Evolutionary conservation across 495 filamentous ascomycete genomes (phyloP).

Genomic region (Tuber borchii): DNA sequence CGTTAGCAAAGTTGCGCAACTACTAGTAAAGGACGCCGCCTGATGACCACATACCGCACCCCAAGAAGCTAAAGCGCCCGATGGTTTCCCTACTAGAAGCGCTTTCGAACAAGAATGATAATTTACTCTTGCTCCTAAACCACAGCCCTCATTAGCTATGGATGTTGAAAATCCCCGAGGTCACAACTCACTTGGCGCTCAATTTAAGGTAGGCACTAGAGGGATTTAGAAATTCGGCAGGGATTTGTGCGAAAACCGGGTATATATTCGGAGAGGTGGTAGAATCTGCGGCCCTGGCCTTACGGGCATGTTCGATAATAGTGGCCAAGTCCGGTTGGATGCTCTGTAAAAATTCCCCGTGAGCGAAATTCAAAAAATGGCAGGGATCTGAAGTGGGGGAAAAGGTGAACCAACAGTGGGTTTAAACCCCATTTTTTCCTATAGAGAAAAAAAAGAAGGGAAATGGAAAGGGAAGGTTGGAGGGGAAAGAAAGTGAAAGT

Average conservation of each 20-base stretch:
- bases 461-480: not conserved
- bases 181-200: slow-evolving; percentile 57
- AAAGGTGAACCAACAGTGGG: slow-evolving; percentile 9
- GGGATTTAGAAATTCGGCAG: slow-evolving; percentile 86
- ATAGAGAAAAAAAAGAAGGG: not conserved
- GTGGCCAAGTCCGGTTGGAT: slow-evolving; percentile 54
- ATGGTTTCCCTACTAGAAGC: slow-evolving; percentile 85
- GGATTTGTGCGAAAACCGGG: slow-evolving; percentile 75
- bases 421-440: not conserved
- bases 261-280: slow-evolving; percentile 64
- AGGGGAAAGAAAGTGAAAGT: not conserved
- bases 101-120: slow-evolving; percentile 88
- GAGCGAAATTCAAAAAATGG: not conserved
- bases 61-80: slow-evolving; percentile 90
- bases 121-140: slow-evolving; percentile 51
- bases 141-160: slow-evolving; percentile 2
- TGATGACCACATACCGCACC: slow-evolving; percentile 55
- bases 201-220: slow-evolving; percentile 87
- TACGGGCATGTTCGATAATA: slow-evolving; percentile 52
- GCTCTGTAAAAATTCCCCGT: slow-evolving; percentile 19
- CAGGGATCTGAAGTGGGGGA: slow-evolving; percentile 6
- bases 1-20: slow-evolving; percentile 12
- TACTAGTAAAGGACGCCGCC: not conserved
- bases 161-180: not conserved
- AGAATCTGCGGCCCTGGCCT: slow-evolving; percentile 46